Conservation (phyloP, 495 filamentous ascomycete genomes). For the Hypoxylon cercidicola region DNA sequence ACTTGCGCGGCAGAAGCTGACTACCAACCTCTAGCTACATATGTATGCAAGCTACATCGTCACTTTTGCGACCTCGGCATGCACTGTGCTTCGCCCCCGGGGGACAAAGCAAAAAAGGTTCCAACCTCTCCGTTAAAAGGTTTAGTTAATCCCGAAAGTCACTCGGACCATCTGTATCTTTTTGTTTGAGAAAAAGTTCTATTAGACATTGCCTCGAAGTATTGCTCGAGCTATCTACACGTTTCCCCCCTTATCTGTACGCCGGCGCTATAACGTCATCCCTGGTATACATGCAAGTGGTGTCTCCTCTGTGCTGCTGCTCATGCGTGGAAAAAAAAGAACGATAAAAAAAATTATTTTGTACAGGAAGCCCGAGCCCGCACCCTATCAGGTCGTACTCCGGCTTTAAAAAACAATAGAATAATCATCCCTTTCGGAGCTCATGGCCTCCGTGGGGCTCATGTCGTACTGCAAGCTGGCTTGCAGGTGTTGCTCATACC, state of each 20-base stretch:
- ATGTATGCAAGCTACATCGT: no score
- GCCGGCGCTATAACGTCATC: constrained; percentile 40
- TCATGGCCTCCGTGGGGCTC: constrained; percentile 13
- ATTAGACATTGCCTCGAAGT: constrained; percentile 43
- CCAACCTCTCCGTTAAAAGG: neutral
- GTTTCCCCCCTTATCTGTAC: constrained; percentile 22
- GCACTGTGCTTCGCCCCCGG: constrained; percentile 7
- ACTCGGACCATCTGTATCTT: constrained; percentile 4
- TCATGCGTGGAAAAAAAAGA: constrained; percentile 36
- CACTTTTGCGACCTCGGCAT: neutral
- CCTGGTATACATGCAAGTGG: constrained; percentile 38
- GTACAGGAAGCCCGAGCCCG: constrained; percentile 23
- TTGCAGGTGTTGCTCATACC: constrained; percentile 22
- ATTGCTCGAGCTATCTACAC: constrained; percentile 43
- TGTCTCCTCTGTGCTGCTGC: constrained; percentile 14
- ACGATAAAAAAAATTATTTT: constrained; percentile 27
- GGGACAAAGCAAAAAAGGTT: neutral
- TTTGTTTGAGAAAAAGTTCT: constrained; percentile 18
- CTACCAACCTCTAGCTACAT: constrained; percentile 1
- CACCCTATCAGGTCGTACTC: constrained; percentile 12
- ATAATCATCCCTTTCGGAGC: constrained; percentile 16
- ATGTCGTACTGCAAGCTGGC: constrained; percentile 24
- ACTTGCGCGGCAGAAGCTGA: constrained; percentile 29
- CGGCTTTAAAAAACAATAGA: constrained; percentile 7
- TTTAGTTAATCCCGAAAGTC: constrained; percentile 1